phyloP scores from a whole-genome alignment of 148 eudicot genomes.

The Simmondsia chinensis region DNA sequence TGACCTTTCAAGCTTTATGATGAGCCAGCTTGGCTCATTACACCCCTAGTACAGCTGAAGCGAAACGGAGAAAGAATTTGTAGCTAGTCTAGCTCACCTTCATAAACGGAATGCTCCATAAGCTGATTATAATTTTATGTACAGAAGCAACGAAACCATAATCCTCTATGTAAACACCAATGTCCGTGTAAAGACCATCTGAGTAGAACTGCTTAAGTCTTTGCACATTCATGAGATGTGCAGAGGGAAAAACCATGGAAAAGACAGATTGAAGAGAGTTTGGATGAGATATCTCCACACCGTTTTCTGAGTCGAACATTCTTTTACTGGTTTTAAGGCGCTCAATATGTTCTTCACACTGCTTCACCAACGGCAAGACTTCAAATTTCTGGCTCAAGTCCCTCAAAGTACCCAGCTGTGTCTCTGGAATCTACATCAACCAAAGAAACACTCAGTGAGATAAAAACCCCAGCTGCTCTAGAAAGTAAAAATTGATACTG shows the following conservation, averaged over 20 bases:
- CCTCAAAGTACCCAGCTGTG: slow-evolving; percentile 44
- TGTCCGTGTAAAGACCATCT: slow-evolving; percentile 54
- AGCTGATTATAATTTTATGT: slow-evolving; percentile 70
- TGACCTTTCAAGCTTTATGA: too few species aligned
- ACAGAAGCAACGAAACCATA: slow-evolving; percentile 40
- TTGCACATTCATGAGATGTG: slow-evolving; percentile 41
- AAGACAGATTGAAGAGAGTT: slow-evolving; percentile 42
- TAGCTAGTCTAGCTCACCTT: slow-evolving; percentile 60
- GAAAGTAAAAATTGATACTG: not conserved
- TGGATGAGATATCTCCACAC: slow-evolving; percentile 67
- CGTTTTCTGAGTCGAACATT: slow-evolving; percentile 58
- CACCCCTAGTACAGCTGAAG: too few species aligned
- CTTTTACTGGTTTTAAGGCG: slow-evolving; percentile 65
- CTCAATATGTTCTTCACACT: slow-evolving; percentile 67
- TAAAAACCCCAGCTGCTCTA: too few species aligned
- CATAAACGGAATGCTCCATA: slow-evolving; percentile 81
- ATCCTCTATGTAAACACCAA: slow-evolving; percentile 53
- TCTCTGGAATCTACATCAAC: slow-evolving; percentile 50
- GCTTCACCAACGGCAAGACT: slow-evolving; percentile 63
- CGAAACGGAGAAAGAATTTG: too few species aligned
- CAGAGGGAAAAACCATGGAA: slow-evolving; percentile 41
- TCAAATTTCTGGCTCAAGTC: slow-evolving; percentile 53
- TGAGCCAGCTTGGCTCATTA: too few species aligned
- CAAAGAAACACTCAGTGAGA: not conserved
- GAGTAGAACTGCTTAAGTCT: slow-evolving; percentile 32